A percentile compares a stretch with the other conserved stretches of the same genome.
These are phyloP conservation scores for Rhodotorula sp. DNA, from an alignment of 1,284 basidiomycete genomes.

Conservation along the genomic window DNA sequence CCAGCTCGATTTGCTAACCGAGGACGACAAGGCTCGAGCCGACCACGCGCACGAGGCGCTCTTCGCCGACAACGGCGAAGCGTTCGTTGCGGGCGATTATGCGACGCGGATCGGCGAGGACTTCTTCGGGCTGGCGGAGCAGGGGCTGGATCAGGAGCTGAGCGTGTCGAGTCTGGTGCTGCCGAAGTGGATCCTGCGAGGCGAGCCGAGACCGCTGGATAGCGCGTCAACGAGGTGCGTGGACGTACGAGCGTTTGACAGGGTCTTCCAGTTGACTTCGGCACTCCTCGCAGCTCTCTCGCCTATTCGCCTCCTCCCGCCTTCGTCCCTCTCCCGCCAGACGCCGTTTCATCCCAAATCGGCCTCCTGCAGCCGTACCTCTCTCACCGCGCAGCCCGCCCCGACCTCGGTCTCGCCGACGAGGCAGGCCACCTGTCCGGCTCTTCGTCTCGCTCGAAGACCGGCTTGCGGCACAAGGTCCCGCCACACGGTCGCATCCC, in stretches of 20 bases:
- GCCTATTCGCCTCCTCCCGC: conserved; percentile 75
- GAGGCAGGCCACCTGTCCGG: conserved; percentile 17
- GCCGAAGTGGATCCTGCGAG: conserved; percentile 74
- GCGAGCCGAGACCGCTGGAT: conserved; percentile 54
- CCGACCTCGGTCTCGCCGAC: conserved; percentile 37
- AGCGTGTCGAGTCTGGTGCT: conserved; percentile 74
- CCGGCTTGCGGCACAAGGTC: conserved; percentile 29
- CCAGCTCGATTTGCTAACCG: conserved; percentile 55
- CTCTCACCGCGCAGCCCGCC: conserved; percentile 27
- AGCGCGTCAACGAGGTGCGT: conserved; percentile 13
- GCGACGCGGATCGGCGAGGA: conserved; percentile 87
- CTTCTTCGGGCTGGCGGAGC: conserved; percentile 81
- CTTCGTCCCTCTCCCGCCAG: conserved; percentile 66
- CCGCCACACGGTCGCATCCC: conserved; percentile 29
- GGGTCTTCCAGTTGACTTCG: conserved; percentile 48
- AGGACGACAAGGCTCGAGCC: neutral
- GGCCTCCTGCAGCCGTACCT: conserved; percentile 77
- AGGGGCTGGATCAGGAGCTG: conserved; percentile 81
- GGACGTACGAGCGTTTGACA: too few relatives aligned
- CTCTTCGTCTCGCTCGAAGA: conserved; percentile 2
- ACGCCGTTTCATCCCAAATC: conserved; percentile 71
- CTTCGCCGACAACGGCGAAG: conserved; percentile 75
- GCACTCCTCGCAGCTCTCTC: neutral
- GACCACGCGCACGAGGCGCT: conserved; percentile 48
- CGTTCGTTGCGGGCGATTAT: conserved; percentile 75